Evolutionary conservation across 768 basidiomycete genomes (phyloP), one percentile per base, ranked within the genome.

Genomic region (Amanita rubescens): DNA sequence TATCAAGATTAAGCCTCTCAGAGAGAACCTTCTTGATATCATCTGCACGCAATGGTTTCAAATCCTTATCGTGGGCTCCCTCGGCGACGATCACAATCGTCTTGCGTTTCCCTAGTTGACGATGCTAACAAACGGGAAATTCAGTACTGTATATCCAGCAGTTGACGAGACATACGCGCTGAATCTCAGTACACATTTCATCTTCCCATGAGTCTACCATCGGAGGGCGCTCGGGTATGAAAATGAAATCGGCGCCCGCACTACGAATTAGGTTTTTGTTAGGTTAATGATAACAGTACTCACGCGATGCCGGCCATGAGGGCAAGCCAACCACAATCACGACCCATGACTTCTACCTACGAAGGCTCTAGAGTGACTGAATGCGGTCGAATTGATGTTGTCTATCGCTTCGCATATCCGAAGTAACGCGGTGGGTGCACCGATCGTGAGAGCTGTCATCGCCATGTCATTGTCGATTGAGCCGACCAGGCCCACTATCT

Each of bases 401-500:
- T 99, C 96, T 67, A 99, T 90, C 24, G 94, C 85, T 68, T 98
- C 96, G 69, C 96, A 98, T 52, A 98, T 98, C 38, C 96, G 82
- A 59, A 95, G 94, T 34, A 99, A 73, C 17, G 95, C 95, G 2
- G 95, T 99, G 0, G 90, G 84, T 1, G 94, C 95, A 45, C 95
- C 96, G 63, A 98, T 98, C 6, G 96, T 99, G 63, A 96, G 69
- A 69, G 98, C 94, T 17, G 96, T 98, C 80, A 95, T 78, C 14
- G 90, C 88, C 94, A 99, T 97, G 66, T 98, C 96, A 63, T 99
- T 99, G 71, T 99, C 96, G 65, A 99, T 98, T 3, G 93, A 95
- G 33, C 96, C 96, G 55, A 98, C 96, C 38, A 99, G 82, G n/a
- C 96, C 96, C 57, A 95, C 95, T 60, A 99, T 96, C 68, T 82